phyloP scores from a whole-genome alignment of 805 yeast genomes.

The Phaffomyces opuntiae region DNA sequence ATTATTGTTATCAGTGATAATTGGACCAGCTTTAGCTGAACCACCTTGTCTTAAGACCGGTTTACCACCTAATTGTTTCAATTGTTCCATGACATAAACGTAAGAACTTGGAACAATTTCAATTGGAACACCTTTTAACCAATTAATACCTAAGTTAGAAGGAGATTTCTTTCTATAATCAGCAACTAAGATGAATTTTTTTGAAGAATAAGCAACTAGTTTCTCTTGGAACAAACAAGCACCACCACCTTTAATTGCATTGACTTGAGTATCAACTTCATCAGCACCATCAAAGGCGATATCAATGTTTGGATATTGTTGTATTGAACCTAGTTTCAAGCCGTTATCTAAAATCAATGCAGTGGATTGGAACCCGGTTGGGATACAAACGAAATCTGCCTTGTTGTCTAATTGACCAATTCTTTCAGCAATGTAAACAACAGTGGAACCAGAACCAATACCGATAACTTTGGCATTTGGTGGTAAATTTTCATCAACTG shows the following conservation, averaged over 20 bases:
- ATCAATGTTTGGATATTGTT: constrained; percentile 76
- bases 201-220: constrained; percentile 77
- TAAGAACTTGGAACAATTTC: constrained; percentile 90
- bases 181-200: constrained; percentile 79
- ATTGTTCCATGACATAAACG: constrained; percentile 62
- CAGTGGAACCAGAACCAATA: constrained; percentile 96
- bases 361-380: constrained; percentile 95
- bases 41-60: constrained; percentile 79
- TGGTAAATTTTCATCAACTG: constrained; percentile 84
- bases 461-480: constrained; percentile 70
- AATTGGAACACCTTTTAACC: constrained; percentile 92
- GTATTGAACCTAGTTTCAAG: constrained; percentile 69
- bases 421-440: constrained; percentile 93
- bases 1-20: constrained; percentile 92
- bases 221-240: constrained; percentile 97
- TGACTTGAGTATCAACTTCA: constrained; percentile 76
- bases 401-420: constrained; percentile 62
- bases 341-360: constrained; percentile 80
- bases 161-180: constrained; percentile 81
- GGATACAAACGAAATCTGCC: constrained; percentile 64
- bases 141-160: constrained; percentile 58
- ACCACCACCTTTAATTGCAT: constrained; percentile 97
- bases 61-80: constrained; percentile 52
- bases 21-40: constrained; percentile 92
- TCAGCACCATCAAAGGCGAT: constrained; percentile 98